A percentile compares a stretch with the other conserved stretches of the same genome.
phyloP scores from a whole-genome alignment of 2,329 filamentous ascomycete genomes.

The Coniochaeta ligniaria region DNA sequence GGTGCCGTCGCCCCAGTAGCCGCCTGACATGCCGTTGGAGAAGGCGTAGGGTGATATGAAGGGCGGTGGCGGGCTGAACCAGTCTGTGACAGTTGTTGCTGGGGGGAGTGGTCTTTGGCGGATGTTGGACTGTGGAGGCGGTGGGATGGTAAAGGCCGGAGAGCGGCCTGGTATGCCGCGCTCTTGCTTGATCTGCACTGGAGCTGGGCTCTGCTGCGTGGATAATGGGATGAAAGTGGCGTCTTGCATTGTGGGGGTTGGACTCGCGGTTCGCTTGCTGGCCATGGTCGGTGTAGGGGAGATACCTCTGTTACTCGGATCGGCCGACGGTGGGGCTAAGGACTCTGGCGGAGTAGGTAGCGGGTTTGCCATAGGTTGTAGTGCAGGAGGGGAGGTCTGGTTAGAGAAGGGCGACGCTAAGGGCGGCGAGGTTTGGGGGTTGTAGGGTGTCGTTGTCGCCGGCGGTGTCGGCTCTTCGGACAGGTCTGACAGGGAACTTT shows the following conservation, averaged over 20 bases:
- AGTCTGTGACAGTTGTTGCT: constrained; percentile 31
- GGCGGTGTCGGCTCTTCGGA: constrained; percentile 27
- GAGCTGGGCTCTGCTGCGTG: constrained; percentile 4
- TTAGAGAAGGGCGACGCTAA: constrained; percentile 11
- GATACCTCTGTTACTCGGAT: constrained; percentile 21
- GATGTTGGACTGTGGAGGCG: constrained; percentile 20
- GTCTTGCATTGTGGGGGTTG: constrained; percentile 21
- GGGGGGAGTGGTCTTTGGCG: constrained; percentile 37
- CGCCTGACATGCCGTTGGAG: constrained; percentile 25
- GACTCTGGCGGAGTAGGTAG: constrained; percentile 39
- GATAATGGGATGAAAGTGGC: constrained; percentile 8
- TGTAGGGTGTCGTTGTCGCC: constrained; percentile 16
- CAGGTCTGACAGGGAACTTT: constrained; percentile 2
- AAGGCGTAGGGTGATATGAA: constrained; percentile 48
- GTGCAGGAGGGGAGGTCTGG: constrained; percentile 12
- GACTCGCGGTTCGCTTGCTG: constrained; percentile 17
- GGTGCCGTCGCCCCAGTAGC: constrained; percentile 32
- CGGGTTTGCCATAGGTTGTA: constrained; percentile 7
- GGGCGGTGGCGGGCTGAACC: constrained; percentile 45
- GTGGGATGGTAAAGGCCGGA: constrained; percentile 30
- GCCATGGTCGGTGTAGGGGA: constrained; percentile 26
- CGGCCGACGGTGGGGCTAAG: constrained; percentile 19
- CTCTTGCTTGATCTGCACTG: constrained; percentile 8
- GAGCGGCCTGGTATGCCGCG: constrained; percentile 9
- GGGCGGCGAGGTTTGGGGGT: constrained; percentile 12